Conservation (phyloP, 768 basidiomycete genomes). For the Hydnomerulius pinastri region DNA sequence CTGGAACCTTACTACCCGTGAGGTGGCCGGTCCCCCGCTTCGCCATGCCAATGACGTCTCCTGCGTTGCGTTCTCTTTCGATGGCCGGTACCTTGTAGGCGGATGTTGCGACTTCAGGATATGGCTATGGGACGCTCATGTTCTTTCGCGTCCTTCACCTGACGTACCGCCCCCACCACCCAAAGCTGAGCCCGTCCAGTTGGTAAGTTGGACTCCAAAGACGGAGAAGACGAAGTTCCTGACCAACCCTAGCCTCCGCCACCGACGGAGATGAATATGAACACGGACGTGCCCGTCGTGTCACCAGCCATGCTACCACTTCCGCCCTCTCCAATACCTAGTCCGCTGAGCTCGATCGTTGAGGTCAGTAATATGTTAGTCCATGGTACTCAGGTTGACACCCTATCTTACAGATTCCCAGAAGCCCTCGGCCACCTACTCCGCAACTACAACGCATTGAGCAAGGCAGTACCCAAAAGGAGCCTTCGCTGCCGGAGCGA, state of each 20-base stretch:
- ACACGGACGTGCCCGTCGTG: background rate
- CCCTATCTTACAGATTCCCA: slow-evolving; percentile 13
- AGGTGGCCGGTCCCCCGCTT: slow-evolving; percentile 19
- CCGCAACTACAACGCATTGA: background rate
- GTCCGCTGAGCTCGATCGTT: slow-evolving; percentile 15
- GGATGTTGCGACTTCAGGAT: slow-evolving; percentile 31
- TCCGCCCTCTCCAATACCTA: slow-evolving; percentile 23
- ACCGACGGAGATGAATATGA: slow-evolving; percentile 3
- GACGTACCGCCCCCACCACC: slow-evolving; percentile 10
- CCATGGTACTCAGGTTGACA: background rate
- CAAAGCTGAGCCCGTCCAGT: slow-evolving; percentile 8
- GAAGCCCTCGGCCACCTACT: slow-evolving; percentile 4
- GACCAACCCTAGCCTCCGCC: slow-evolving; percentile 10
- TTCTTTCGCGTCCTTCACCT: slow-evolving; percentile 18
- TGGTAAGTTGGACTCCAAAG: slow-evolving; percentile 6
- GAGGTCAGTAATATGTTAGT: slow-evolving; percentile 12
- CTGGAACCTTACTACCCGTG: slow-evolving; percentile 29
- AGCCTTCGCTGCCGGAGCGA: background rate
- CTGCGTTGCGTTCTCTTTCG: slow-evolving; percentile 34
- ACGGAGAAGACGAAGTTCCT: background rate
- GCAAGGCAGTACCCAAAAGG: slow-evolving; percentile 8
- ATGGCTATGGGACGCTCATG: slow-evolving; percentile 29
- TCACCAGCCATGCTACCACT: slow-evolving; percentile 24
- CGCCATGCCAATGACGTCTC: slow-evolving; percentile 30
- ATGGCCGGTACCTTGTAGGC: slow-evolving; percentile 28